Evolutionary conservation across 345 rosid genomes (phyloP), one percentile per base, ranked within the genome.

Genomic region (Trapa incisa): DNA sequence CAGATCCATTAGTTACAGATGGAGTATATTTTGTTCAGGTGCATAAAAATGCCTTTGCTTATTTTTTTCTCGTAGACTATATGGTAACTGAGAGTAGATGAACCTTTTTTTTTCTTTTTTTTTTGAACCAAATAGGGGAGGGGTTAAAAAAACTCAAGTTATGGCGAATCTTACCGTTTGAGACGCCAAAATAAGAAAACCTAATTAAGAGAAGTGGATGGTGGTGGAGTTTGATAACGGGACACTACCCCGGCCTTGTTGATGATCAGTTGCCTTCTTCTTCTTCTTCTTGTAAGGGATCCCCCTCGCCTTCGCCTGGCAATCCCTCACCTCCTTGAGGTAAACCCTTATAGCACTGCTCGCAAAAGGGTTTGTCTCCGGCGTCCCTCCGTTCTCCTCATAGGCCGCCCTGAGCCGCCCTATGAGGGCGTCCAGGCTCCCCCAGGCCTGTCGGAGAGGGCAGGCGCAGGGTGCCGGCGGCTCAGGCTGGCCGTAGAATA

Each of bases 391-490:
- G 72, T 86, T 86, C 80, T 91, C 97, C 70, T 91, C 97, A 38
- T 88, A 91, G n/a, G 97, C 97, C 0, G 97, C 97, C 72, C 97
- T 76, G 15, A 91, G 89, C 80, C 97, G 72, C 42, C 97, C 97
- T 47, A 91, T 91, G 68, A 91, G 87, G 45, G 97, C 97, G 64
- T 91, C 97, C n/a, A 91, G 94, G 70, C 92, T 86, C 37, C 97
- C 95, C 97, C 97, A 91, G 64, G 97, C 97, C 77, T 91, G 97
- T 61, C 91, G 77, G 2, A 88, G 81, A 0, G 97, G 96, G 61
- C 97, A 91, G 4, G 96, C 80, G 70, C 97, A 91, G 58, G 97
- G 96, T 11, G 92, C 97, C 8, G 97, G 97, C 1, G 97, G 97
- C 68, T 88, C 96, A 0, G 97, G 97, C 77, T 86, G 91, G 0